These are phyloP conservation scores for Neurospora sp. DNA, from an alignment of 2,329 filamentous ascomycete genomes.

Conservation along the genomic window DNA sequence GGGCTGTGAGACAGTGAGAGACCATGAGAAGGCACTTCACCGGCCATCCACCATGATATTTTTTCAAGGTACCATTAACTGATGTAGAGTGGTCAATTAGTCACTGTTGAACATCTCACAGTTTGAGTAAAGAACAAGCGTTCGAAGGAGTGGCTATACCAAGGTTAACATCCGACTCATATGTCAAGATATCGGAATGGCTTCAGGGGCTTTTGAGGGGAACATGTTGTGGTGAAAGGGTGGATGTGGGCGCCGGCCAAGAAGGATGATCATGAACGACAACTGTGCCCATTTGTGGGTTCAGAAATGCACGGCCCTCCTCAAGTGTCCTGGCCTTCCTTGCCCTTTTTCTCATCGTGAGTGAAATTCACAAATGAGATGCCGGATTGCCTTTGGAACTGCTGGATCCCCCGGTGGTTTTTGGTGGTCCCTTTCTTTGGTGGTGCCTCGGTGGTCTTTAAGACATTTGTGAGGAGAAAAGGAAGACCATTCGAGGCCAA, in stretches of 20 bases:
- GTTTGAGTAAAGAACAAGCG: not conserved
- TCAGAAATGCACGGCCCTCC: not conserved
- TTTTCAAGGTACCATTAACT: not conserved
- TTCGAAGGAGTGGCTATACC: not conserved
- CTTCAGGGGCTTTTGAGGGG: not conserved
- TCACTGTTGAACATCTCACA: not conserved
- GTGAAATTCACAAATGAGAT: not conserved
- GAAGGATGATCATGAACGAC: not conserved
- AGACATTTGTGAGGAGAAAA: not conserved
- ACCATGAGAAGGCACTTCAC: not conserved
- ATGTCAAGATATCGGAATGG: not conserved
- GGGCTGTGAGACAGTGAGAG: not conserved
- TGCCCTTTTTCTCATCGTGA: not conserved
- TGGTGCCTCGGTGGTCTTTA: not conserved
- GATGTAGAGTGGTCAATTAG: not conserved
- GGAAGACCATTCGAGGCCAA: not conserved
- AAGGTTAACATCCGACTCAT: not conserved
- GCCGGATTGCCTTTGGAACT: not conserved
- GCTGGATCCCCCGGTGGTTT: not conserved
- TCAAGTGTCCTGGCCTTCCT: not conserved
- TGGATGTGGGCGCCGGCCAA: not conserved
- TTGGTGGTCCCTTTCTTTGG: not conserved
- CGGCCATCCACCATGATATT: not conserved
- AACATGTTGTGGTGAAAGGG: not conserved
- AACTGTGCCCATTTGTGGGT: not conserved